Evolutionary conservation across 2,329 filamentous ascomycete genomes (phyloP).

Genomic region (Colletotrichum godetiae): DNA sequence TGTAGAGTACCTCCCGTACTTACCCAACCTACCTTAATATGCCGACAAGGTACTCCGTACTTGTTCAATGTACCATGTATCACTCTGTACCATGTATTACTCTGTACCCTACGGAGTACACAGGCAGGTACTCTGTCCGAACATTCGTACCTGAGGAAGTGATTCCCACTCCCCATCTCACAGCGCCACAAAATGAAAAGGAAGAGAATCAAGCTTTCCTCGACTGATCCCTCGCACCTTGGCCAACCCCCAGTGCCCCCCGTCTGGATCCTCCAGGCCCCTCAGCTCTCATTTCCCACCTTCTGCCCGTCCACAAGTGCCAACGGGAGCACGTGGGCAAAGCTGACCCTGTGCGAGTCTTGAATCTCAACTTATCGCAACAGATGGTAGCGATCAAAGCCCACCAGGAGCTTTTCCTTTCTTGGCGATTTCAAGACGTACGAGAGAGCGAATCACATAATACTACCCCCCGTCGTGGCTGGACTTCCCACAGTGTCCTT

Average conservation of each 20-base stretch:
- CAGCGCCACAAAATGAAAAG: neutral
- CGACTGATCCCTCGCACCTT: constrained; percentile 16
- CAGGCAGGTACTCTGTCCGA: neutral
- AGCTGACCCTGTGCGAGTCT: constrained; percentile 22
- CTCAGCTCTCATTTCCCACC: constrained; percentile 22
- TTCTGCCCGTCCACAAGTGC: constrained; percentile 22
- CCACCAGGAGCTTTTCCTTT: neutral
- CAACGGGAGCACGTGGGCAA: constrained; percentile 27
- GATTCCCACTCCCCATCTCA: constrained; percentile 19
- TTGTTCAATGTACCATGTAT: neutral
- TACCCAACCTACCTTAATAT: too few relatives aligned
- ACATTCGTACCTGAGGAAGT: neutral
- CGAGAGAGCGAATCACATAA: neutral
- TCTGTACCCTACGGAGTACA: too few relatives aligned
- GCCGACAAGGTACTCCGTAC: too few relatives aligned
- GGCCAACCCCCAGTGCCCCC: neutral
- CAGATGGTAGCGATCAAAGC: neutral
- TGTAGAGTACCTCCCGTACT: too few relatives aligned
- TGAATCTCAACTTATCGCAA: neutral
- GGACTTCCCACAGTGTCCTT: neutral
- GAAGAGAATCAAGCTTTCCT: constrained; percentile 31
- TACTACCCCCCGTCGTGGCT: neutral
- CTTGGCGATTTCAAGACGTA: neutral
- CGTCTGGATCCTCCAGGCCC: neutral
- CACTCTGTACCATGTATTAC: too few relatives aligned